A percentile compares a stretch with the other conserved stretches of the same genome.
These are phyloP conservation scores for Dactylellina leptospora DNA, from an alignment of 2,329 filamentous ascomycete species.

Conservation along the genomic window DNA sequence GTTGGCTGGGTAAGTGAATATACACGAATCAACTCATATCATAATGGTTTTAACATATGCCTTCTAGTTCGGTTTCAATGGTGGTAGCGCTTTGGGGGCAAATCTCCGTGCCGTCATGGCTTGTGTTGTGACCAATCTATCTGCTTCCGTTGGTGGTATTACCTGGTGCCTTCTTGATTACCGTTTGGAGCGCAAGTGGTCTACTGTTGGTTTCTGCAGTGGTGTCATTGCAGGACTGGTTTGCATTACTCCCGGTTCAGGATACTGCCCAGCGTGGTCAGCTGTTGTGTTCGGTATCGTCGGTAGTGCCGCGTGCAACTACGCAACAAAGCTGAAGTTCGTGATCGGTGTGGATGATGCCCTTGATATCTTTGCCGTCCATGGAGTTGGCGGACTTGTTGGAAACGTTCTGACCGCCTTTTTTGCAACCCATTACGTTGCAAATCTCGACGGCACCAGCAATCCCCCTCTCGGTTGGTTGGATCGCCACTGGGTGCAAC, in stretches of 20 bases:
- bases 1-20: conserved; percentile 73
- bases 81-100: conserved; percentile 79
- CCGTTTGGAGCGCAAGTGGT: conserved; percentile 88
- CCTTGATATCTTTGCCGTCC: conserved; percentile 86
- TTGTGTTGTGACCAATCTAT: conserved; percentile 83
- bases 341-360: conserved; percentile 81
- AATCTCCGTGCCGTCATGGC: conserved; percentile 89
- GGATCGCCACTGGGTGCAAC: conserved; percentile 82
- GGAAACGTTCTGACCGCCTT: conserved; percentile 82
- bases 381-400: conserved; percentile 78
- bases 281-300: conserved; percentile 80
- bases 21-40: not conserved
- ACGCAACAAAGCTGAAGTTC: conserved; percentile 91
- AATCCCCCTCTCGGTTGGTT: conserved; percentile 80
- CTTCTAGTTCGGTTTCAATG: conserved; percentile 81
- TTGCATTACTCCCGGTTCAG: conserved; percentile 86
- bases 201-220: conserved; percentile 90
- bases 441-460: conserved; percentile 75
- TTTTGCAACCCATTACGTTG: conserved; percentile 86
- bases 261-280: conserved; percentile 78
- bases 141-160: conserved; percentile 83
- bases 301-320: conserved; percentile 82
- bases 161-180: conserved; percentile 92
- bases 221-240: conserved; percentile 88
- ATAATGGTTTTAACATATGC: not conserved